phyloP scores from a whole-genome alignment of 805 yeast genomes.

The Metschnikowia hibisci region DNA sequence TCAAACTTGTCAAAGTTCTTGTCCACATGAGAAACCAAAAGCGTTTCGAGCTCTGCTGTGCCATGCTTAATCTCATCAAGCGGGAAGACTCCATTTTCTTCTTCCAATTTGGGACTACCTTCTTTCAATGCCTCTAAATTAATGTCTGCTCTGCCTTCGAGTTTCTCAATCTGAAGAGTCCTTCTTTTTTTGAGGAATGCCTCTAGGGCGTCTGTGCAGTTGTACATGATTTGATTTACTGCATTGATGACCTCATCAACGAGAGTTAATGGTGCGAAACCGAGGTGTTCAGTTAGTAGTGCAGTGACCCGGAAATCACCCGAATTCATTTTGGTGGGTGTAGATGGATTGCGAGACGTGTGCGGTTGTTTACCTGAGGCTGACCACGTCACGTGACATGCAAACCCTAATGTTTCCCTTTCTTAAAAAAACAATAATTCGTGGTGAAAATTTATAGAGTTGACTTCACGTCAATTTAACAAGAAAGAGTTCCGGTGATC shows the following conservation, averaged over 20 bases:
- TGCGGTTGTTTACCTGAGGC: slow-evolving; percentile 1
- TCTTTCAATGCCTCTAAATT: slow-evolving; percentile 10
- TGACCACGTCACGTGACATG: neutral
- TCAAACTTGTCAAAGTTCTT: slow-evolving; percentile 83
- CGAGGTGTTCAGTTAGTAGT: slow-evolving; percentile 79
- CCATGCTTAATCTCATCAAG: slow-evolving; percentile 68
- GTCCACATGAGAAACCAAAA: slow-evolving; percentile 73
- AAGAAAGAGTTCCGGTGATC: no score
- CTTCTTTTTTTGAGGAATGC: slow-evolving; percentile 43
- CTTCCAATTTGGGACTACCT: slow-evolving; percentile 7
- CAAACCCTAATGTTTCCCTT: neutral
- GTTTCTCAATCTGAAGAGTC: slow-evolving; percentile 18
- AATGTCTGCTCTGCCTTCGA: slow-evolving; percentile 9
- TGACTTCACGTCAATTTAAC: no score
- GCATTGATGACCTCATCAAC: slow-evolving; percentile 87
- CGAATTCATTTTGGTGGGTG: slow-evolving; percentile 13
- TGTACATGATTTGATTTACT: slow-evolving; percentile 78
- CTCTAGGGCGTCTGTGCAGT: slow-evolving; percentile 77
- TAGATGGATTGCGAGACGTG: neutral
- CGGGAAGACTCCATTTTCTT: slow-evolving; percentile 9
- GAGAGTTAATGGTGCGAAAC: slow-evolving; percentile 75
- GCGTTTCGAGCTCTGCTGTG: slow-evolving; percentile 72
- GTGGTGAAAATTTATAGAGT: no score
- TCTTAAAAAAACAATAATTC: neutral
- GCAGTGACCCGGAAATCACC: slow-evolving; percentile 31